Conservation (phyloP, 2,329 filamentous ascomycete species). For the Diaporthe eres region DNA sequence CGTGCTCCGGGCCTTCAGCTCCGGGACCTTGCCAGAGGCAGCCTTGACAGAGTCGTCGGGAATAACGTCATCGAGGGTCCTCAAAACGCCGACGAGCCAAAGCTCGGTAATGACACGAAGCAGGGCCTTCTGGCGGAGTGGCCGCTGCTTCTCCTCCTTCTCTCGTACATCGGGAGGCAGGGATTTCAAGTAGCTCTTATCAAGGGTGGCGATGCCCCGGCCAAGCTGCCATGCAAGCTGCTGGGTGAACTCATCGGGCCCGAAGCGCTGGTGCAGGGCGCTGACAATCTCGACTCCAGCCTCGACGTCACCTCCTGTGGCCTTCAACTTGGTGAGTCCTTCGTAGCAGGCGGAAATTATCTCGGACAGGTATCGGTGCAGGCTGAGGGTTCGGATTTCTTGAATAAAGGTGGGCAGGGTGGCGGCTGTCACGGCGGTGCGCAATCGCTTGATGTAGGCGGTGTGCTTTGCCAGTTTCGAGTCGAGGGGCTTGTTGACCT, state of each 20-base stretch:
- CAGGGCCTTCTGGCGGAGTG: conserved; percentile 87
- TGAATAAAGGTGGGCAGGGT: conserved; percentile 87
- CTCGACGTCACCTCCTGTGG: conserved; percentile 87
- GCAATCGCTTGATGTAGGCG: conserved; percentile 95
- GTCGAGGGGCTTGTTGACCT: conserved; percentile 84
- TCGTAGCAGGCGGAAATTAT: conserved; percentile 97
- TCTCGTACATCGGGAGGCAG: conserved; percentile 87
- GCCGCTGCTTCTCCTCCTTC: conserved; percentile 94
- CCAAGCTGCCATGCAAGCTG: conserved; percentile 94
- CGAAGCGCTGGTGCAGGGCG: conserved; percentile 95
- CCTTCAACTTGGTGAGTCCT: conserved; percentile 90
- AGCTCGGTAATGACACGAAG: conserved; percentile 93
- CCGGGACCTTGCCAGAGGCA: conserved; percentile 73
- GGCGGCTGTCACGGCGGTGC: conserved; percentile 86
- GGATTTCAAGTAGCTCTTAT: conserved; percentile 85
- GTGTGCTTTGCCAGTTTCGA: conserved; percentile 98
- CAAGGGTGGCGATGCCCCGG: conserved; percentile 90
- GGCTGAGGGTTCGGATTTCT: conserved; percentile 89
- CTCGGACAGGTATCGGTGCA: conserved; percentile 97
- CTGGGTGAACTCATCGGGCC: conserved; percentile 89
- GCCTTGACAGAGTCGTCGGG: conserved; percentile 76
- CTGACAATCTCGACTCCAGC: conserved; percentile 94
- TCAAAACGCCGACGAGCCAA: conserved; percentile 91
- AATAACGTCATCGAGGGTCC: conserved; percentile 80
- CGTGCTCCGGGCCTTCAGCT: conserved; percentile 70